Evolutionary conservation across 179 eudicot species (phyloP), one percentile per base, ranked within the genome.

Genomic region (Carnegiea gigantea): DNA sequence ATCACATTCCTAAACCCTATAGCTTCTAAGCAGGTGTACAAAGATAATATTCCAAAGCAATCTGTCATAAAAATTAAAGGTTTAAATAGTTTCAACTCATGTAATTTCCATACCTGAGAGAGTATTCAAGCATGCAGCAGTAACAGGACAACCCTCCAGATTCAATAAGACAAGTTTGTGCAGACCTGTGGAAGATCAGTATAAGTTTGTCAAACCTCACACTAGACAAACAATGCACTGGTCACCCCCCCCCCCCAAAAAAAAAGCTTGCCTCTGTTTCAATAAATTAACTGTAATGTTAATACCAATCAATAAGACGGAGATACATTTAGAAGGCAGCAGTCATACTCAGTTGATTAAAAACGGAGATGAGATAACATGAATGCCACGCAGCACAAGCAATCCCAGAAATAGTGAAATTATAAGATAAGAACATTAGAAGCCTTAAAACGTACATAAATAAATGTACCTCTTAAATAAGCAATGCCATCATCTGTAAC

Each of bases 61-160:
- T 43, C 70, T 14, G 57, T 40, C 28, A 51, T 21, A 28, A 26
- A 2, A 79, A 62, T 76, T 17, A 9, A 65, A 82, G 70, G 65
- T 5, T 6, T 65, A 71, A 15, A 65, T 64, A 83, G 28, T 46
- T 40, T 79, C 75, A 43, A 75, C 54, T 65, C 44, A 20, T 9
- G n/a, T 7, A 38, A 28, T 53, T 33, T 26, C 6, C 36, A 70
- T 40, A 92, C 98, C 95, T 90, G 94, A 79, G 70, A 93, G 90
- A 44, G 89, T 87, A 46, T 89, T 87, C 88, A 93, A 86, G 87
- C 95, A 90, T 75, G 95, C 88, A 62, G 93, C 72, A 80, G 98
- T 93, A 70, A 93, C 86, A 73, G 86, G 92, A 85, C 95, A 93
- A 78, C 92, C 92, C 81, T 92, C 95, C 91, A 93, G 86, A 79